phyloP scores from a whole-genome alignment of 2,329 filamentous ascomycete species.

The Pyricularia sp. region DNA sequence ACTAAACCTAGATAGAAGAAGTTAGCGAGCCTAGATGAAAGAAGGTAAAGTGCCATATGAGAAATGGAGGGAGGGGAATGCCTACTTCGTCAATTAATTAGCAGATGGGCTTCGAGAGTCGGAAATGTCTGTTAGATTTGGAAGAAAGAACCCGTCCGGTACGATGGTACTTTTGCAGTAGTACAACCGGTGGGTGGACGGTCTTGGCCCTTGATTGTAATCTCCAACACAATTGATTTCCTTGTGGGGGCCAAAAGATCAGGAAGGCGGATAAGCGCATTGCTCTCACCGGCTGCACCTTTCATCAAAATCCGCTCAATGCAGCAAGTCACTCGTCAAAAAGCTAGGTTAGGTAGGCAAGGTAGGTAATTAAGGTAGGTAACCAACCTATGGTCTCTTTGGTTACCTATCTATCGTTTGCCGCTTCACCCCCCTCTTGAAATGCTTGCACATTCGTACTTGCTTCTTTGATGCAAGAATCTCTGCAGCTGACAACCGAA shows the following conservation, averaged over 20 bases:
- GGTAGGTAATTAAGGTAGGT: no score
- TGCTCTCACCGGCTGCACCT: neutral
- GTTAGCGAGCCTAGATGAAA: neutral
- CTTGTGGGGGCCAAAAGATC: neutral
- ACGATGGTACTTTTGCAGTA: neutral
- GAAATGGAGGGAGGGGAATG: neutral
- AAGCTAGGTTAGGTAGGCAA: no score
- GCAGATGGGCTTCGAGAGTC: neutral
- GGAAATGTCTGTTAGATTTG: neutral
- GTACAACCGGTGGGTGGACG: neutral
- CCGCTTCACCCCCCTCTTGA: neutral
- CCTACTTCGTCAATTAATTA: neutral
- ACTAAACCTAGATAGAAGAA: neutral
- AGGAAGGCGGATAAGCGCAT: neutral
- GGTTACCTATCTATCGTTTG: neutral
- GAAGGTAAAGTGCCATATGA: neutral
- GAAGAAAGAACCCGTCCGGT: neutral
- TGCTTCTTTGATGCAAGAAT: neutral
- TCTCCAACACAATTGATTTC: neutral
- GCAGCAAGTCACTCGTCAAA: neutral
- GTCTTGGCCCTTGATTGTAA: neutral
- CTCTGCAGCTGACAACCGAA: neutral
- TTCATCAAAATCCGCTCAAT: neutral
- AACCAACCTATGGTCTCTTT: neutral
- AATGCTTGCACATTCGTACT: neutral